These are phyloP conservation scores for Suillus sp. DNA, from an alignment of 768 basidiomycete genomes.

Conservation along the genomic window DNA sequence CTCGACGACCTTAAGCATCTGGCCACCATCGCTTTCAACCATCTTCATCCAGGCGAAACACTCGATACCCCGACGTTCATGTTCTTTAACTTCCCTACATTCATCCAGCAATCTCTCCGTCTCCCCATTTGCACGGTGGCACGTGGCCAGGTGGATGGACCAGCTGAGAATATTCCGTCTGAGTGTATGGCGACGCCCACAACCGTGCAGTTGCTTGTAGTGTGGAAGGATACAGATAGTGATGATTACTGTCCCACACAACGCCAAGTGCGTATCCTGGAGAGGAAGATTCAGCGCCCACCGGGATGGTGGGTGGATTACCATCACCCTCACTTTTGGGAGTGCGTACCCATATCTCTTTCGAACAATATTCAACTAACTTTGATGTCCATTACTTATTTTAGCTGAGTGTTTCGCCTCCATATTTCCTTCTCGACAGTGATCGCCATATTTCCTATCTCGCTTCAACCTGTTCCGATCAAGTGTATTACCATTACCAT, in stretches of 20 bases:
- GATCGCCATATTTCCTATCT: not conserved
- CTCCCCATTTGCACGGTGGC: not conserved
- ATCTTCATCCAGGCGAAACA: not conserved
- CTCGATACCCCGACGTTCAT: constrained; percentile 2
- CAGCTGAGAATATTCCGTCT: not conserved
- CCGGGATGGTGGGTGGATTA: constrained; percentile 9
- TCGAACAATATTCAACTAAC: not conserved
- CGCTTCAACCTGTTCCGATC: not conserved
- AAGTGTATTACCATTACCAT: not conserved
- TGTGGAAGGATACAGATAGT: not conserved
- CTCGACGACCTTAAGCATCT: not conserved
- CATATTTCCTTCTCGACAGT: not conserved
- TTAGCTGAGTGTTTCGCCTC: not conserved
- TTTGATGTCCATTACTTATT: too few species aligned
- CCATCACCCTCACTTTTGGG: not conserved
- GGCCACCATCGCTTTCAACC: not conserved
- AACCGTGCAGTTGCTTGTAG: constrained; percentile 1
- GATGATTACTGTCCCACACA: constrained; percentile 2
- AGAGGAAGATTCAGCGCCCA: constrained; percentile 4
- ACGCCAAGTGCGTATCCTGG: not conserved
- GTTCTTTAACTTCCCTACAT: not conserved
- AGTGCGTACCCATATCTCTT: not conserved
- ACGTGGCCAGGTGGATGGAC: not conserved
- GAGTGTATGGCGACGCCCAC: not conserved
- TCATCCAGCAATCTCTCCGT: constrained; percentile 3